Evolutionary conservation across 1,284 basidiomycete species (phyloP).

Genomic region (Ceratobasidium sp.): DNA sequence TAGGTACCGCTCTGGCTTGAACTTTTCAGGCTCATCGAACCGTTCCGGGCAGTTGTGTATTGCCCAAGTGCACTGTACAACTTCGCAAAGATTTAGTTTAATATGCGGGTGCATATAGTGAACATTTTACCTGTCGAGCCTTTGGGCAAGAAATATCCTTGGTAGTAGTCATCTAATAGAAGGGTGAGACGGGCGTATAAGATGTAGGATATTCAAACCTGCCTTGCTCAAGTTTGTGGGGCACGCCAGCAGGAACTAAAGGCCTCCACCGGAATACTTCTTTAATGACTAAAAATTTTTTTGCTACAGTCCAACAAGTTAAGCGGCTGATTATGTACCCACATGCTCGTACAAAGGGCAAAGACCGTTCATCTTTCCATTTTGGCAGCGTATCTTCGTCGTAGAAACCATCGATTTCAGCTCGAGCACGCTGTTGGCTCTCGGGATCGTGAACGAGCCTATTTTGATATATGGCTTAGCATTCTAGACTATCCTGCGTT

Average conservation of each 20-base stretch:
- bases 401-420: slow-evolving; percentile 22
- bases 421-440: background rate
- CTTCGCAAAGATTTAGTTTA: background rate
- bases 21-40: slow-evolving; percentile 86
- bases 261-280: slow-evolving; percentile 30
- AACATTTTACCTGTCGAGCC: slow-evolving; percentile 3
- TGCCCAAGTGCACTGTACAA: background rate
- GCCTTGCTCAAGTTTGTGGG: slow-evolving; percentile 31
- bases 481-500: too few relatives aligned
- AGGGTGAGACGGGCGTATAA: background rate
- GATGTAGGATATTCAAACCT: background rate
- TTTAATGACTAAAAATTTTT: slow-evolving; percentile 10
- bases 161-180: slow-evolving; percentile 20
- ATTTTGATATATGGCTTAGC: background rate
- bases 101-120: background rate
- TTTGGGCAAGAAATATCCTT: slow-evolving; percentile 26
- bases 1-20: slow-evolving; percentile 93
- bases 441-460: slow-evolving; percentile 11
- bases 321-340: background rate
- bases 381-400: slow-evolving; percentile 20
- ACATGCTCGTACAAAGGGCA: slow-evolving; percentile 21
- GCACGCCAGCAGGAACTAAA: slow-evolving; percentile 2
- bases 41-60: slow-evolving; percentile 64
- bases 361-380: slow-evolving; percentile 14
- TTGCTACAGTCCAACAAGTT: background rate